phyloP scores from a whole-genome alignment of 2,329 filamentous ascomycete species.

The Claviceps fusiformis region DNA sequence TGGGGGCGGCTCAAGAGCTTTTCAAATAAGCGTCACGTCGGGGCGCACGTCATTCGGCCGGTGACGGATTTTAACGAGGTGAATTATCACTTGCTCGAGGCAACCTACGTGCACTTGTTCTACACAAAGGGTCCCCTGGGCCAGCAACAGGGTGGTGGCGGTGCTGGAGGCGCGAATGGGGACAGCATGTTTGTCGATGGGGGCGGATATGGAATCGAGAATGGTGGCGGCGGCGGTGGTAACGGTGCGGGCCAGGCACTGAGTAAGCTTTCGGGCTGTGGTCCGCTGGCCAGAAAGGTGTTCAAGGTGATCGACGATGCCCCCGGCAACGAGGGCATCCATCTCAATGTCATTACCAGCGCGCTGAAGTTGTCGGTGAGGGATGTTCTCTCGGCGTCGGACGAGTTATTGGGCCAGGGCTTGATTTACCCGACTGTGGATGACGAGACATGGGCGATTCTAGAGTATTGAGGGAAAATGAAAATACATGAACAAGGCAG shows the following conservation, averaged over 20 bases:
- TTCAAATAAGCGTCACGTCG: constrained; percentile 70
- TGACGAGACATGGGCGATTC: constrained; percentile 79
- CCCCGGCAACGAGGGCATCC: constrained; percentile 66
- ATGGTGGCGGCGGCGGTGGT: constrained; percentile 20
- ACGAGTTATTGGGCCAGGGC: constrained; percentile 63
- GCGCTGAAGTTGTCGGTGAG: constrained; percentile 49
- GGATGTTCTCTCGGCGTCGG: constrained; percentile 64
- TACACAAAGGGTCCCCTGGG: constrained; percentile 56
- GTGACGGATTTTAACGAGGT: constrained; percentile 84
- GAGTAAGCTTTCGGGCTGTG: constrained; percentile 34
- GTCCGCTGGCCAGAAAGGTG: constrained; percentile 50
- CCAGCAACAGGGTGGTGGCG: constrained; percentile 24
- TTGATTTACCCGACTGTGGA: constrained; percentile 84
- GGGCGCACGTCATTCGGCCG: constrained; percentile 66
- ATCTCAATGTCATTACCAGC: constrained; percentile 63
- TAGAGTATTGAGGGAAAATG: constrained; percentile 37
- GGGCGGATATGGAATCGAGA: constrained; percentile 27
- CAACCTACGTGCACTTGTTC: constrained; percentile 75
- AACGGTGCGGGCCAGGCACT: constrained; percentile 23
- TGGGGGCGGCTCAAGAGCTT: constrained; percentile 77
- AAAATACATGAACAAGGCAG: not conserved
- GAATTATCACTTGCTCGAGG: constrained; percentile 82
- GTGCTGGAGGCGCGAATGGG: constrained; percentile 15
- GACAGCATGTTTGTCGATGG: constrained; percentile 45
- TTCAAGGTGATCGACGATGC: constrained; percentile 54